Percentiles rank a stretch among this genome's conserved stretches.
These are phyloP conservation scores for Aspergillus intermedius DNA, from an alignment of 2,329 filamentous ascomycete genomes.

Conservation along the genomic window DNA sequence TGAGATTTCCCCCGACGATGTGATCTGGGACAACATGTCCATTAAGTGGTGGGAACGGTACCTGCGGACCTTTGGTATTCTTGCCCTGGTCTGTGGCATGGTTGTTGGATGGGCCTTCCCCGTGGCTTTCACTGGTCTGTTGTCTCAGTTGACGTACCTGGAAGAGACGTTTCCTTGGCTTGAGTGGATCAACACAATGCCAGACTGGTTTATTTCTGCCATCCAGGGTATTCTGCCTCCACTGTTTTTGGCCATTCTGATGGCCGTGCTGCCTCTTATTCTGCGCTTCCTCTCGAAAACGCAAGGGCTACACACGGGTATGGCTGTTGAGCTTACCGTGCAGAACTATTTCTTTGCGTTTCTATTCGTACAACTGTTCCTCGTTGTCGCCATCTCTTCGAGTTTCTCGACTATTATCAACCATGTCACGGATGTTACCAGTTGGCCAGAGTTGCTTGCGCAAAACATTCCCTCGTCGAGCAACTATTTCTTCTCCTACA, in stretches of 20 bases:
- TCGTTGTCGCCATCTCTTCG: slow-evolving; percentile 81
- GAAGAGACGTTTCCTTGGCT: slow-evolving; percentile 63
- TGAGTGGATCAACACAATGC: slow-evolving; percentile 58
- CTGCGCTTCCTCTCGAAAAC: slow-evolving; percentile 65
- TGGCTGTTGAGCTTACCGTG: slow-evolving; percentile 71
- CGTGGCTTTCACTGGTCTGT: slow-evolving; percentile 75
- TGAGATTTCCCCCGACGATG: slow-evolving; percentile 89
- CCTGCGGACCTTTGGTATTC: slow-evolving; percentile 60
- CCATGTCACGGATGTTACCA: slow-evolving; percentile 60
- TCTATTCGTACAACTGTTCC: slow-evolving; percentile 88
- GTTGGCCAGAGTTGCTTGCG: slow-evolving; percentile 66
- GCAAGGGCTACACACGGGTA: slow-evolving; percentile 77
- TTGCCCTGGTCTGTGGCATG: slow-evolving; percentile 63
- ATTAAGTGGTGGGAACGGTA: slow-evolving; percentile 91
- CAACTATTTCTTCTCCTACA: slow-evolving; percentile 98
- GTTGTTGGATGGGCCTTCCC: slow-evolving; percentile 85
- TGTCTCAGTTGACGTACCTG: slow-evolving; percentile 70
- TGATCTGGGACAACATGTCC: slow-evolving; percentile 96
- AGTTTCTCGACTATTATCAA: slow-evolving; percentile 62
- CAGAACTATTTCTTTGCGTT: slow-evolving; percentile 92
- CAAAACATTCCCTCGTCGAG: slow-evolving; percentile 74
- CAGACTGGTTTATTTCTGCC: slow-evolving; percentile 56
- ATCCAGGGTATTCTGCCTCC: slow-evolving; percentile 85
- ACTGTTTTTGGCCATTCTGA: slow-evolving; percentile 65
- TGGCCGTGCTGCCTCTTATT: slow-evolving; percentile 74